Base-by-base conservation (phyloP, 2,329 filamentous ascomycete genomes). In the Colletotrichum orbiculare region DNA sequence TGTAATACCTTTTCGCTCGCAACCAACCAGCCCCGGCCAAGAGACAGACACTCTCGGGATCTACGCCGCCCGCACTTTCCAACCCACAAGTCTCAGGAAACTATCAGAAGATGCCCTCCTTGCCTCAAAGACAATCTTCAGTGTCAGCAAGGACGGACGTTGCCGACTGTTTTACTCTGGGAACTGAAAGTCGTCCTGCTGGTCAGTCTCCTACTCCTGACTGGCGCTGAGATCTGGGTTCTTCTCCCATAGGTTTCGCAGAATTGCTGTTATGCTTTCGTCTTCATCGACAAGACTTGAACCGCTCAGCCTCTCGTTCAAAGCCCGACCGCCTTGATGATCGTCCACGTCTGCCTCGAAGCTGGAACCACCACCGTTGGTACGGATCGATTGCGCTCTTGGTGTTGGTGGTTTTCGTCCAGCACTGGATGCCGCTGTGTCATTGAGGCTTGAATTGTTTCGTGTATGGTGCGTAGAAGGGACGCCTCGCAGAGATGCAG, bases 241-340 rank as follows among this genome's bases (percentile, higher is more conserved):
- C 79, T 86, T 89, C 49, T 89, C 87, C 87, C 87, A 90, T 53
- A 90, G 74, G 67, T 84, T 85, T 60, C 87, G 79, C 57, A 90
- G 75, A 47, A 89, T 70, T 5, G 82, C 77, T 1, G 81, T 76
- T 1, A 85, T 83, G 9, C 80, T 82, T 54, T 85, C 82, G 53
- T 85, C 82, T 34, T 83, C 83, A 25, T 82, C 79, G 0, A 81
- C 79, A 2, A 83, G 74, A 59, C 83, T 86, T 9, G 81, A 77
- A 2, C 83, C 85, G 61, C 85, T 86, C 2, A 85, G 74, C 6
- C 79, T 58, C 47, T 59, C 67, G 43, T 73, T 70, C 17, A 75
- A 79, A 25, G 77, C 77, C n/a, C 79, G 67, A 15, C 76, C 74
- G 34, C 70, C 69, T 33, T 59, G 54, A n/a, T 64, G 53, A 34